Conservation (phyloP, 164 flowering plant species). For the Pachysandra terminalis region DNA sequence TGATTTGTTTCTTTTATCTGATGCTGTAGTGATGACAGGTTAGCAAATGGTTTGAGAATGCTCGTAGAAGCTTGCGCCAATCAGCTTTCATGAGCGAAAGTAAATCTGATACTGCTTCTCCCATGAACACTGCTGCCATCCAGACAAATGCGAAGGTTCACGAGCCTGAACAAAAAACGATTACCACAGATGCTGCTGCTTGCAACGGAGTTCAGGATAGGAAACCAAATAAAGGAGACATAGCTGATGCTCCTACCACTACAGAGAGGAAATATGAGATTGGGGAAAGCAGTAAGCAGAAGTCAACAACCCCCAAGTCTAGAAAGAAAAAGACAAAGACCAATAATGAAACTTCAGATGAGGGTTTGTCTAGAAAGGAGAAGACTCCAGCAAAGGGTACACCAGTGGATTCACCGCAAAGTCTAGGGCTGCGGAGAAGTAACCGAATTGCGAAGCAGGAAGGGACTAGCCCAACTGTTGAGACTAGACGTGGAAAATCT, state of each 20-base stretch:
- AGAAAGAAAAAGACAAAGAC: slow-evolving; percentile 19
- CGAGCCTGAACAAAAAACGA: slow-evolving; percentile 6
- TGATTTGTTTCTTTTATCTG: not conserved
- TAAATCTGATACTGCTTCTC: slow-evolving; percentile 6
- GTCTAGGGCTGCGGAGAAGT: not conserved
- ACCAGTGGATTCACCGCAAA: not conserved
- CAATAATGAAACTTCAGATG: not conserved
- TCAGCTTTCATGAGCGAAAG: slow-evolving; percentile 17
- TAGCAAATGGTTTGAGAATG: slow-evolving; percentile 80
- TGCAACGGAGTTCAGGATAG: slow-evolving; percentile 14
- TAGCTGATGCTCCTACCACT: not conserved
- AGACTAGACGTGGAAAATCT: not conserved
- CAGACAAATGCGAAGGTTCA: not conserved
- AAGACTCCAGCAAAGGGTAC: not conserved
- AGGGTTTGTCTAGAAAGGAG: not conserved
- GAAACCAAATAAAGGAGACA: slow-evolving; percentile 4
- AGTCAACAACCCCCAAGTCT: slow-evolving; percentile 14
- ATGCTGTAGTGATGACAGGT: slow-evolving; percentile 38
- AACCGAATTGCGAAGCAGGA: not conserved
- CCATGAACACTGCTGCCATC: slow-evolving; percentile 8
- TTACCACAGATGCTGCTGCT: too few species aligned
- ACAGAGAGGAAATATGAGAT: not conserved
- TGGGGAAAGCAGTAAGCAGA: slow-evolving; percentile 12
- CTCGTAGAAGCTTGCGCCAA: slow-evolving; percentile 64
- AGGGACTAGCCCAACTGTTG: not conserved